A percentile compares a stretch with the other conserved stretches of the same genome.
Evolutionary conservation across 2,329 filamentous ascomycete genomes (phyloP).

Genomic region (Cladorrhinum sp.): DNA sequence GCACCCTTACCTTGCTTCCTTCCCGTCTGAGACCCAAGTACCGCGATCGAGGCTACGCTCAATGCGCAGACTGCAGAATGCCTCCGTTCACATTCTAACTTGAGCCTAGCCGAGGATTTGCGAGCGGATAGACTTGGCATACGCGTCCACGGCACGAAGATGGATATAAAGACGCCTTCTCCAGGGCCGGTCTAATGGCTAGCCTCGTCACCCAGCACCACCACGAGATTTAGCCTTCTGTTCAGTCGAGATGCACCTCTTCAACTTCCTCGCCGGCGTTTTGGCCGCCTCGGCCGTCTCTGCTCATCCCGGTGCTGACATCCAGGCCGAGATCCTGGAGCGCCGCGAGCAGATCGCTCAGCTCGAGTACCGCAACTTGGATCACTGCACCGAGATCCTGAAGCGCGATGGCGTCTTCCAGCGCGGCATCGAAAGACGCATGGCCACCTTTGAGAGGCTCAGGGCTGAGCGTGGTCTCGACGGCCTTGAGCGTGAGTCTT

Average conservation of each 20-base stretch:
- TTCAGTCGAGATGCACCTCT: background rate
- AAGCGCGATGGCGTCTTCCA: constrained; percentile 37
- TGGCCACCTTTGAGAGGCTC: constrained; percentile 32
- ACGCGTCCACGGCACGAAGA: background rate
- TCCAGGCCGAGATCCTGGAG: constrained; percentile 39
- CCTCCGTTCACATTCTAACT: background rate
- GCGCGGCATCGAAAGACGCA: constrained; percentile 37
- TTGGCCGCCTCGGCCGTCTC: constrained; percentile 10
- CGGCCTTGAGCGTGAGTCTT: constrained; percentile 25
- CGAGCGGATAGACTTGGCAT: background rate
- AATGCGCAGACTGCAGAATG: no score
- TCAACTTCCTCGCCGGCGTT: constrained; percentile 21
- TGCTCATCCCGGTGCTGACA: constrained; percentile 42
- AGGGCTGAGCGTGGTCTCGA: constrained; percentile 33
- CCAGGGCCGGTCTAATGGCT: background rate
- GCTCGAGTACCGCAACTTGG: constrained; percentile 33
- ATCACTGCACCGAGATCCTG: constrained; percentile 39
- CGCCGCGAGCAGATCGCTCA: constrained; percentile 37
- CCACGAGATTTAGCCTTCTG: background rate
- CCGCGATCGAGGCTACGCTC: background rate
- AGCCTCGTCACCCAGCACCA: background rate
- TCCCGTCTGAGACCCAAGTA: background rate
- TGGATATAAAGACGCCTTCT: background rate
- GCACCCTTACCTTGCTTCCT: no score
- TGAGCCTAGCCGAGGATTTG: background rate